Conservation (phyloP, 805 yeast species). For the Ogataea naganishii region DNA sequence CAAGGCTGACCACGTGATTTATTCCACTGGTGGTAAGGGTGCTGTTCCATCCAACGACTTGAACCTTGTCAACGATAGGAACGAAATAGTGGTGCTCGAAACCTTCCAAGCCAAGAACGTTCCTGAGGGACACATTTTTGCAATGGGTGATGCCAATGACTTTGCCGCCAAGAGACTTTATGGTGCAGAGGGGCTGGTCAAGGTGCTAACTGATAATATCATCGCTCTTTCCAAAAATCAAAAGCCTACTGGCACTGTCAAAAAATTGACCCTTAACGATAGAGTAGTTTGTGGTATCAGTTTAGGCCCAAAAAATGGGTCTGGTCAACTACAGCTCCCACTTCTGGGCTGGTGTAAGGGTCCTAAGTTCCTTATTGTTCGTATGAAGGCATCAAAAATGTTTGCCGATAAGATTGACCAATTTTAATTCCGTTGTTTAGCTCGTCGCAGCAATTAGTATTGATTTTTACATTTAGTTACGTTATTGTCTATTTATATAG, state of each 20-base stretch:
- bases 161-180: slow-evolving; percentile 15
- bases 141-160: slow-evolving; percentile 25
- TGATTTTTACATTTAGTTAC: too few species aligned
- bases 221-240: background rate
- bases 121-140: slow-evolving; percentile 18
- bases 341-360: slow-evolving; percentile 9
- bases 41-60: slow-evolving; percentile 5
- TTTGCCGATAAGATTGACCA: slow-evolving; percentile 6
- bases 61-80: slow-evolving; percentile 6
- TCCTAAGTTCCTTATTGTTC: slow-evolving; percentile 14
- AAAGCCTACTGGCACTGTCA: background rate
- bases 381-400: slow-evolving; percentile 11
- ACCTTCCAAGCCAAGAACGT: slow-evolving; percentile 14
- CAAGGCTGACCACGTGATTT: slow-evolving; percentile 6
- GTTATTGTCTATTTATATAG: too few species aligned
- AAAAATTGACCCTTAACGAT: slow-evolving; percentile 2
- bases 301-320: slow-evolving; percentile 18
- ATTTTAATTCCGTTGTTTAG: too few species aligned
- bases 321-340: slow-evolving; percentile 18
- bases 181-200: slow-evolving; percentile 7
- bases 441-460: too few species aligned
- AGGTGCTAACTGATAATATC: slow-evolving; percentile 12
- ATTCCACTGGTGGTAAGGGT: slow-evolving; percentile 6
- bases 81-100: slow-evolving; percentile 9
- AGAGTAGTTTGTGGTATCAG: slow-evolving; percentile 7